Evolutionary conservation across 805 yeast species (phyloP), one percentile per base, ranked within the genome.

Genomic region (Candida endomychidarum): DNA sequence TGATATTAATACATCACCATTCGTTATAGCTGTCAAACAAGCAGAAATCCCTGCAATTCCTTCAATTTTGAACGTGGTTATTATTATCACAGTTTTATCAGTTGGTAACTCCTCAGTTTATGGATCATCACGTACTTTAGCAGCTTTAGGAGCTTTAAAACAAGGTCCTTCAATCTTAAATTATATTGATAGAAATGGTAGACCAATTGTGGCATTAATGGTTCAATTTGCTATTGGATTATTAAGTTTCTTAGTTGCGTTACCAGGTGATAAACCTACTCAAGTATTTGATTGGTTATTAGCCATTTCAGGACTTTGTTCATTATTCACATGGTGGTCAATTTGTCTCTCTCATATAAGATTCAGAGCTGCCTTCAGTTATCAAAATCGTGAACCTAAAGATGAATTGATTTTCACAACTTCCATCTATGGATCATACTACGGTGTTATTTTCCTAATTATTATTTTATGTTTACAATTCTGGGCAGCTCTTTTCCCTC

Each of bases 401-500:
- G 64, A 59, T 24, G 68, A 62, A 46, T 54, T 66, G 38, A 57
- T 53, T n/a, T 54, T 66, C 47, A 38, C 64, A 38, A 22, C 55
- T 2, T 52, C 47, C 9, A 50, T 53, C 12, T 50, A 50, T 30
- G 67, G 66, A 8, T 63, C 70, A 3, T 64, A 57, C 47, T 63
- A 57, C 47, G 66, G 65, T 12, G 45, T 61, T 18, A 25, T 61
- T 15, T 43, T 57, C 30, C 56, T 61, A 40, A 14, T 48, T 2
- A 48, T 61, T 28, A 55, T 63, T 26, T 49, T 65, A 41, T 54
- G 51, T 10, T 55, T 63, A 25, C 70, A 65, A 47, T 61, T 65
- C 43, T 66, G 67, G 68, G 67, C 63, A 15, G 67, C 70, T 4
- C 53, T 64, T 29, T 61, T 59, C 56, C 68, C 68, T 42, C 58